Base-by-base conservation (phyloP, 2,329 filamentous ascomycete species). In the Pseudopyricularia cyperi region DNA sequence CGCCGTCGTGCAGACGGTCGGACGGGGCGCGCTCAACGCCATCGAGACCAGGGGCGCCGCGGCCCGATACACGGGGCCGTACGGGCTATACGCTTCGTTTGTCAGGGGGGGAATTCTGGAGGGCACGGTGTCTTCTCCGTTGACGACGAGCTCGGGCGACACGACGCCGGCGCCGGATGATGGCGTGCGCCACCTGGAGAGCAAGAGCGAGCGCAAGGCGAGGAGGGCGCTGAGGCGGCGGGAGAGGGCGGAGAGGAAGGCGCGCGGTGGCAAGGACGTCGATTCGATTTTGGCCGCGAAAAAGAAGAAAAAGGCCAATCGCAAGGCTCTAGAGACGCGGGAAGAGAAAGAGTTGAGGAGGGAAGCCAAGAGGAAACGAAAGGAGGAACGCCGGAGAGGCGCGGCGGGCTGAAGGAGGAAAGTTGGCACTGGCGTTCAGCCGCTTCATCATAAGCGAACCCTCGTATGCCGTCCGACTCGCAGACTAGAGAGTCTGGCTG, bases 1-100 rank as follows among this genome's bases (percentile, higher is more conserved):
- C 51, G 69, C 72, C 58, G 70, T 80, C 52, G 68, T 77, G 58
- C 69, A 84, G 72, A 76, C 78, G 54, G 65, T 79, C 56, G 71
- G 68, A 32, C 71, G 73, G 53, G 63, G 70, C 48, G 71, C 77
- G 55, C 68, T 82, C 50, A 75, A 81, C 59, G 73, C 74, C 57
- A 72, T 83, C 53, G 74, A 76, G 51, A 73, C 71, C 58, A 51
- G 51, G 26, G 58, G 74, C 2, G 37, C 19, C 6, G 68, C 68
- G 4, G 71, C 73, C 46, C 79, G 76, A 58, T 81, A 82, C 66
- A 82, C 79, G 52, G 75, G 77, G 59, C 64, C 70, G 61, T 73
- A 75, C n/a, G 79, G 79, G 0, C 71, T 97, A 7, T 95, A 95
- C 64, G 79, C 83, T 8, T 84, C 82, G 50, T 97, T 98, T 63